Conservation (phyloP, 768 basidiomycete species). For the Pholiota microspora region DNA sequence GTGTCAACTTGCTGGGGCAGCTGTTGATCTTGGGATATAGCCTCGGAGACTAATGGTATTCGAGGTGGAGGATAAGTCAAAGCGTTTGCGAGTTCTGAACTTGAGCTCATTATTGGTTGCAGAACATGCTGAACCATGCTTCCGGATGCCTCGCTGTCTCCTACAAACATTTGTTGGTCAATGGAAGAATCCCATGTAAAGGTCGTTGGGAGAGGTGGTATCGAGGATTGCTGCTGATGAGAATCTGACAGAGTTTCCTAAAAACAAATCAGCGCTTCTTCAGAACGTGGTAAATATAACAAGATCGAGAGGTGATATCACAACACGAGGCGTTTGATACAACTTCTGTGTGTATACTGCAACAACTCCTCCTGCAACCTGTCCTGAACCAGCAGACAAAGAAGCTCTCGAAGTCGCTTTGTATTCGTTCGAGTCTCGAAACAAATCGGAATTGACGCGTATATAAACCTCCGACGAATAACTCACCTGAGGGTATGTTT, state of each 20-base stretch:
- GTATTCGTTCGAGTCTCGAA: not conserved
- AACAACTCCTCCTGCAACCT: no score
- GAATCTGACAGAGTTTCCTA: not conserved
- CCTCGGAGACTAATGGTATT: not conserved
- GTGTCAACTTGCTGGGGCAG: not conserved
- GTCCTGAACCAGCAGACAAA: not conserved
- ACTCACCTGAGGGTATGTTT: not conserved
- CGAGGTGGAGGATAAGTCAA: slow-evolving; percentile 33
- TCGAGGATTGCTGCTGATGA: not conserved
- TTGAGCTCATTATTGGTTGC: slow-evolving; percentile 26
- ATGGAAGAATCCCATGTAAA: not conserved
- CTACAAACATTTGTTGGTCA: not conserved
- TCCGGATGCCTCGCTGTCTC: not conserved
- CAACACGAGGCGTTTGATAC: not conserved
- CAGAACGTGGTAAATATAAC: not conserved
- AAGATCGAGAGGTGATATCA: not conserved
- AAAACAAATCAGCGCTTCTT: slow-evolving; percentile 20
- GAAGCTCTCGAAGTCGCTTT: not conserved
- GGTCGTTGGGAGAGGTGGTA: not conserved
- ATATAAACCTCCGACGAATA: not conserved
- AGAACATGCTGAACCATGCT: not conserved
- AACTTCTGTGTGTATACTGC: not conserved
- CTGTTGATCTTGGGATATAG: not conserved
- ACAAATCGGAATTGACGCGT: not conserved
- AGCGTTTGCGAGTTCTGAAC: slow-evolving; percentile 49